A percentile compares a stretch with the other conserved stretches of the same genome.
These are phyloP conservation scores for Waltergamsia citrina DNA, from an alignment of 2,329 filamentous ascomycete genomes.

Conservation along the genomic window DNA sequence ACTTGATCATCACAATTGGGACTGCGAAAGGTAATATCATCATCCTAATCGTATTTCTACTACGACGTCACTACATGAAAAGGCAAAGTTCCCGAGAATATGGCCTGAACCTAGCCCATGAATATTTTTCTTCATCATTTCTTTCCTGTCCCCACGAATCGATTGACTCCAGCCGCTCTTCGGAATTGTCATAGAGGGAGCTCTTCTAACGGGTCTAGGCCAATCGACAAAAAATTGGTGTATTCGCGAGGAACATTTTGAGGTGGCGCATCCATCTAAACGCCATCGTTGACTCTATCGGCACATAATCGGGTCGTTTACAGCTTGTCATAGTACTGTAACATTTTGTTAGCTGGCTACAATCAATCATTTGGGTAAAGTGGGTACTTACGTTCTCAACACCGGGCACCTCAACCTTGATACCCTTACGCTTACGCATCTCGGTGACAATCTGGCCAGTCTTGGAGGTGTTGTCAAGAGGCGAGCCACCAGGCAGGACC, in stretches of 20 bases:
- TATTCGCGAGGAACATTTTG: slow-evolving; percentile 26
- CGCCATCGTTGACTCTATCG: slow-evolving; percentile 36
- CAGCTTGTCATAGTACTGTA: slow-evolving; percentile 97
- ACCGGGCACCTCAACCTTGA: slow-evolving; percentile 91
- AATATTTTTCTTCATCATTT: slow-evolving; percentile 16
- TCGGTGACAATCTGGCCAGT: slow-evolving; percentile 73
- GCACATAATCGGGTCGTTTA: slow-evolving; percentile 42
- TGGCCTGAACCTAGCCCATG: slow-evolving; percentile 24
- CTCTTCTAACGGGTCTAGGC: slow-evolving; percentile 15
- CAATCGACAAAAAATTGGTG: slow-evolving; percentile 17
- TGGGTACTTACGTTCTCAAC: slow-evolving; percentile 79
- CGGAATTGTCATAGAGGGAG: slow-evolving; percentile 10
- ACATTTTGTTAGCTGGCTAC: slow-evolving; percentile 12
- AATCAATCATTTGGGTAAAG: not conserved
- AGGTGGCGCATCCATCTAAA: slow-evolving; percentile 29
- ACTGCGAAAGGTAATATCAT: slow-evolving; percentile 2
- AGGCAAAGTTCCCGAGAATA: slow-evolving; percentile 24
- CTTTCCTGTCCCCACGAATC: slow-evolving; percentile 20
- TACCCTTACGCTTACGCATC: slow-evolving; percentile 99
- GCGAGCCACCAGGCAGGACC: slow-evolving; percentile 86
- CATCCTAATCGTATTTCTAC: slow-evolving; percentile 21
- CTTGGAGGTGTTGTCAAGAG: slow-evolving; percentile 75
- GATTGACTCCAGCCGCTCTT: slow-evolving; percentile 13
- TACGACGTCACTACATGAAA: slow-evolving; percentile 34
- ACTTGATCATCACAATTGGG: not conserved